Evolutionary conservation across 1,139 yeast genomes (phyloP).

Genomic region (Eremothecium cymbalariae): DNA sequence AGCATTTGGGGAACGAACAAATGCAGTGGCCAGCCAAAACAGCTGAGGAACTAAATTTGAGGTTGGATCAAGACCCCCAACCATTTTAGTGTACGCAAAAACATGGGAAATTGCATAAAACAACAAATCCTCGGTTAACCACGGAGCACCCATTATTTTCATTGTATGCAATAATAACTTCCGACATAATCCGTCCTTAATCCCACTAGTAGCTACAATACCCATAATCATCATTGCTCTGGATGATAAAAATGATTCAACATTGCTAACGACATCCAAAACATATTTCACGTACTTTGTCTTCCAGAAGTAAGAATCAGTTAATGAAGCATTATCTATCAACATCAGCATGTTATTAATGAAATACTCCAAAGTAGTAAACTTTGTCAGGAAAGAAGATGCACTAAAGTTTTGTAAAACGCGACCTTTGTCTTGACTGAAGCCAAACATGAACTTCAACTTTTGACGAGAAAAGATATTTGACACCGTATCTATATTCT

Average conservation of each 20-base stretch:
- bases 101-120: conserved; percentile 34
- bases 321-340: conserved; percentile 45
- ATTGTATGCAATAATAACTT: conserved; percentile 31
- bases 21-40: conserved; percentile 55
- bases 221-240: conserved; percentile 71
- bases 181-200: conserved; percentile 49
- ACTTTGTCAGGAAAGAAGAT: conserved; percentile 44
- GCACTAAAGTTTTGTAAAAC: conserved; percentile 33
- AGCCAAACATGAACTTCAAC: conserved; percentile 68
- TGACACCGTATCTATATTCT: conserved; percentile 45
- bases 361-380: conserved; percentile 52
- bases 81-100: conserved; percentile 50
- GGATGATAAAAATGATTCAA: conserved; percentile 56
- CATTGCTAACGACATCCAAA: conserved; percentile 55
- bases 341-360: conserved; percentile 55
- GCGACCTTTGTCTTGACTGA: conserved; percentile 54
- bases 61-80: conserved; percentile 51
- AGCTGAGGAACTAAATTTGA: conserved; percentile 50
- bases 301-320: conserved; percentile 51
- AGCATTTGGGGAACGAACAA: conserved; percentile 36
- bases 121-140: conserved; percentile 28
- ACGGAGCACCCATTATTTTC: conserved; percentile 34
- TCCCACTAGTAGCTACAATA: conserved; percentile 55
- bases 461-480: conserved; percentile 61
- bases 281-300: conserved; percentile 64